Evolutionary conservation across 2,329 filamentous ascomycete genomes (phyloP), one percentile per base, ranked within the genome.

Genomic region (Zymoseptoria pseudotritici): DNA sequence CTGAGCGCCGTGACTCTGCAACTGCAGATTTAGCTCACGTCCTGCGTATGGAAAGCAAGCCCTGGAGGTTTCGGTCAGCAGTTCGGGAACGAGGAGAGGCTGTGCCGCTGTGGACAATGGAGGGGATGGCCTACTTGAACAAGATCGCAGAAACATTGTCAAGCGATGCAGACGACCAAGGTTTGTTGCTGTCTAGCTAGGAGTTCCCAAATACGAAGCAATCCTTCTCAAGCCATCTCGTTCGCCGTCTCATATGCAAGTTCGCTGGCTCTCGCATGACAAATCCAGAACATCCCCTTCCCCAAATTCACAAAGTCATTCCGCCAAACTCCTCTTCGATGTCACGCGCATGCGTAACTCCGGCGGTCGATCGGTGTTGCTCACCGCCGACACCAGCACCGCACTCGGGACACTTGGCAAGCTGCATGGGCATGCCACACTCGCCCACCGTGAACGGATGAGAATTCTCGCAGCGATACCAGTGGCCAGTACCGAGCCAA

Each of bases 351-450:
- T n/a, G n/a, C n/a, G n/a, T n/a, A n/a, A n/a, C n/a, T n/a, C n/a
- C n/a, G n/a, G n/a, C n/a, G n/a, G n/a, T n/a, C n/a, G n/a, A n/a
- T n/a, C n/a, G n/a, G n/a, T n/a, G n/a, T n/a, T n/a, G n/a, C 53
- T 65, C 68, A 0, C 86, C 86, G 2, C 86, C 86, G 29, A 89
- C 79, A 0, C 71, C 62, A 1, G 77, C 77, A 1, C 77, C 80
- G 63, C 87, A 90, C 63, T 89, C 80, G 0, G 86, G 85, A 64
- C 87, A 90, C 1, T 71, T 71, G 1, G 85, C 80, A 19, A 67
- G 58, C 69, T 89, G 62, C 83, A 87, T 86, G 0, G 86, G 83
- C 78, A 84, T 83, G 66, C 75, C 78, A 61, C 78, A 77, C 26
- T 74, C 70, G 51, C 63, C 65, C 22, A 67, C 52, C 1, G 67